phyloP scores from a whole-genome alignment of 768 basidiomycete genomes.

The Naganishia antarctica region DNA sequence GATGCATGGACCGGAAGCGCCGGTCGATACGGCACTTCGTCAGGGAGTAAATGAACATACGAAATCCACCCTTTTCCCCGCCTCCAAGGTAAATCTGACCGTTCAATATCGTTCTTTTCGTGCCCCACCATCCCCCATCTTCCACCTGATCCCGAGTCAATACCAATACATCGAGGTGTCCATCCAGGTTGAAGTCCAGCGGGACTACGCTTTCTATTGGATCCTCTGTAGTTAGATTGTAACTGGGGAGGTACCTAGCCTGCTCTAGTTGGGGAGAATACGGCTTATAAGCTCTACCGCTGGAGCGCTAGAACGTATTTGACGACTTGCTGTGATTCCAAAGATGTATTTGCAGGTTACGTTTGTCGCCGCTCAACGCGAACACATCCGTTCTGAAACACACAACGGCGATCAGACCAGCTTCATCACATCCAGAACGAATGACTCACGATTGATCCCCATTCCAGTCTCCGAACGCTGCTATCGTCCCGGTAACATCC shows the following conservation, averaged over 20 bases:
- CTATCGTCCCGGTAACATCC: slow-evolving; percentile 61
- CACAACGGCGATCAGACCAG: neutral
- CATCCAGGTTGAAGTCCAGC: slow-evolving; percentile 88
- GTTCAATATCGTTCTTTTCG: slow-evolving; percentile 36
- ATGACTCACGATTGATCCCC: slow-evolving; percentile 83
- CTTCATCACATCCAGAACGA: neutral
- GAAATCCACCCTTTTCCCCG: slow-evolving; percentile 51
- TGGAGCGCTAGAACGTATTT: no score
- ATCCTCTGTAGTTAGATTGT: slow-evolving; percentile 33
- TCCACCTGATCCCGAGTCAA: slow-evolving; percentile 62
- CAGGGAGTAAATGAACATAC: no score
- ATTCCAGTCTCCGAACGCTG: slow-evolving; percentile 92
- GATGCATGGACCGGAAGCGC: no score
- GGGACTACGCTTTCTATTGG: slow-evolving; percentile 77
- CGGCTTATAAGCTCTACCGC: no score
- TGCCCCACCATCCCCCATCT: slow-evolving; percentile 51
- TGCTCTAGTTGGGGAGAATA: slow-evolving; percentile 56
- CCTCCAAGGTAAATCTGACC: slow-evolving; percentile 75
- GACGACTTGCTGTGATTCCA: slow-evolving; percentile 70
- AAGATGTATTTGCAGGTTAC: slow-evolving; percentile 66
- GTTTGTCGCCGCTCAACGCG: slow-evolving; percentile 68
- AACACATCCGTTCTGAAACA: slow-evolving; percentile 69
- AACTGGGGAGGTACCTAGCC: slow-evolving; percentile 35
- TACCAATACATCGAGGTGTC: slow-evolving; percentile 80
- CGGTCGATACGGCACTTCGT: no score